Percentiles rank a stretch among this genome's conserved stretches.
These are phyloP conservation scores for rapeseed (Brassica napus) DNA, from an alignment of 345 rosid species.

Conservation along the genomic window Da-Ae NC_063438.1:6712001-6712500, in stretches of 20 bases:
- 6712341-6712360: neutral
- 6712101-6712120: slow-evolving; percentile 21
- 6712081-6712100: slow-evolving; percentile 30
- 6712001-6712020: slow-evolving; percentile 36
- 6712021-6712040: slow-evolving; percentile 6
- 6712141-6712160: neutral
- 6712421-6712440: neutral
- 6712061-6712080: slow-evolving; percentile 15
- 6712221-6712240: slow-evolving; percentile 3
- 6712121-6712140: slow-evolving; percentile 22
- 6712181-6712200: slow-evolving; percentile 13
- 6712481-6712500: neutral
- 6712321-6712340: neutral
- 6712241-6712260: neutral
- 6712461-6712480: neutral
- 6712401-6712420: too few relatives aligned
- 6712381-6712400: too few relatives aligned
- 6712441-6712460: neutral
- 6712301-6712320: neutral
- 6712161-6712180: neutral
- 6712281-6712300: neutral
- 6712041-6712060: slow-evolving; percentile 18
- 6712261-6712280: neutral
- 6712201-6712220: neutral
- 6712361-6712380: too few relatives aligned